These are phyloP conservation scores for Boletus sensibilis DNA, from an alignment of 768 basidiomycete genomes.

Conservation along the genomic window DNA sequence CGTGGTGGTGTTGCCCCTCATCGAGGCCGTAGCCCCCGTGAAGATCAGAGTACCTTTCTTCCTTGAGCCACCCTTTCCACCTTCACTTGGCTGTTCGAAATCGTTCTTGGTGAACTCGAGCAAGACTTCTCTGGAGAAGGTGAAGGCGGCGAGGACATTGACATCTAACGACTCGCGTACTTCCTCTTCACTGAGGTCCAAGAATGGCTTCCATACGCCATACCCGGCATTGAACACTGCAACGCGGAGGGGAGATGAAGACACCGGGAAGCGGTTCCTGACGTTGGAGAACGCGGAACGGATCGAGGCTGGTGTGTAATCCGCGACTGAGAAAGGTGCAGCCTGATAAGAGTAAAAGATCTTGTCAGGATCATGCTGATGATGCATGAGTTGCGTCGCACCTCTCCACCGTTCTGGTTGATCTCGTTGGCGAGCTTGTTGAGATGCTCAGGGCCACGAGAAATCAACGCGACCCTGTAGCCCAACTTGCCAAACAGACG, in stretches of 20 bases:
- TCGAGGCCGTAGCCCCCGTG: constrained; percentile 69
- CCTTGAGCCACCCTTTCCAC: constrained; percentile 40
- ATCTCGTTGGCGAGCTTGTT: constrained; percentile 54
- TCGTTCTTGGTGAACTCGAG: constrained; percentile 57
- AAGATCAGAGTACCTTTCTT: constrained; percentile 66
- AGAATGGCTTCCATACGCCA: constrained; percentile 64
- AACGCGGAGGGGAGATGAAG: constrained; percentile 52
- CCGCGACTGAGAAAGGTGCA: constrained; percentile 50
- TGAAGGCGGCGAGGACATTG: constrained; percentile 58
- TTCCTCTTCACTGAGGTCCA: constrained; percentile 60
- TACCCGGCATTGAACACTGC: constrained; percentile 65
- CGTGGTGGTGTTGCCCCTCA: constrained; percentile 59
- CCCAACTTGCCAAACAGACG: constrained; percentile 61
- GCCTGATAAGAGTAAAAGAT: constrained; percentile 41
- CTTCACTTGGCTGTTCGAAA: constrained; percentile 40
- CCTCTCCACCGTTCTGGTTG: constrained; percentile 57
- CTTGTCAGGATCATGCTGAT: not conserved
- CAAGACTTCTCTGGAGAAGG: constrained; percentile 62
- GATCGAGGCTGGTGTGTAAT: constrained; percentile 52
- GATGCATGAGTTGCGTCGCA: constrained; percentile 22
- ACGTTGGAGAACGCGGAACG: constrained; percentile 48
- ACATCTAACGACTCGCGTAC: constrained; percentile 48
- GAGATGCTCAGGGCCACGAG: constrained; percentile 54
- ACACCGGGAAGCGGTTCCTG: constrained; percentile 43
- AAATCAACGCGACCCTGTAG: constrained; percentile 66